Conservation (phyloP, 768 basidiomycete species). For the Naganishia kalamii region DNA sequence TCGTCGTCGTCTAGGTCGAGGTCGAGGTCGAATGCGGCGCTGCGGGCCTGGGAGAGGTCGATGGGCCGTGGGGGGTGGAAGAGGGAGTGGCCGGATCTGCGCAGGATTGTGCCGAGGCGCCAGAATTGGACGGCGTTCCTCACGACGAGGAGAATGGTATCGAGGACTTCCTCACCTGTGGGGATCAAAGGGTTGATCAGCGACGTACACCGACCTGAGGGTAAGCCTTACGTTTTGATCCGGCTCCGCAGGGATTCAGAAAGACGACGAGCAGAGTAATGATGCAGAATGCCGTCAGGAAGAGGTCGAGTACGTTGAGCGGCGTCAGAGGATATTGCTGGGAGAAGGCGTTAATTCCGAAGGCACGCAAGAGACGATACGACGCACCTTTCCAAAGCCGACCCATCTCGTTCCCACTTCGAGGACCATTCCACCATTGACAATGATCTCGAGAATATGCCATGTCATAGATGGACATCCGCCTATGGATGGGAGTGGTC, state of each 20-base stretch:
- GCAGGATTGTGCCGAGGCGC: conserved; percentile 82
- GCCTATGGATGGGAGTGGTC: background rate
- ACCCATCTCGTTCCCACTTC: conserved; percentile 88
- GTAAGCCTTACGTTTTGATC: conserved; percentile 35
- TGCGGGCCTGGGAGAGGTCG: conserved; percentile 48
- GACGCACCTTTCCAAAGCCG: conserved; percentile 81
- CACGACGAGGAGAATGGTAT: conserved; percentile 83
- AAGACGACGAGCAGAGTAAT: conserved; percentile 81
- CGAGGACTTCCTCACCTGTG: conserved; percentile 88
- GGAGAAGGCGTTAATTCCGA: conserved; percentile 2
- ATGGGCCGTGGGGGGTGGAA: conserved; percentile 47
- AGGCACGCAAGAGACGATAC: background rate
- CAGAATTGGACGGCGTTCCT: conserved; percentile 82
- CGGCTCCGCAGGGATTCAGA: conserved; percentile 50
- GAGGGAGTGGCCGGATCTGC: conserved; percentile 52
- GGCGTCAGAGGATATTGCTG: conserved; percentile 44
- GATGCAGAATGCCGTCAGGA: conserved; percentile 80
- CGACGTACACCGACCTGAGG: background rate
- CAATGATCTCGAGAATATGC: conserved; percentile 45
- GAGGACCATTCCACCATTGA: conserved; percentile 70
- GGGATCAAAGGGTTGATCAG: conserved; percentile 51
- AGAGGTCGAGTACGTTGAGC: conserved; percentile 81
- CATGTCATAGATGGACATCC: conserved; percentile 40
- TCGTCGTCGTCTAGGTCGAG: conserved; percentile 50
- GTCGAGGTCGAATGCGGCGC: conserved; percentile 45